These are phyloP conservation scores for Colletotrichum neosansevieriae DNA, from an alignment of 2,329 filamentous ascomycete species.

Conservation along the genomic window DNA sequence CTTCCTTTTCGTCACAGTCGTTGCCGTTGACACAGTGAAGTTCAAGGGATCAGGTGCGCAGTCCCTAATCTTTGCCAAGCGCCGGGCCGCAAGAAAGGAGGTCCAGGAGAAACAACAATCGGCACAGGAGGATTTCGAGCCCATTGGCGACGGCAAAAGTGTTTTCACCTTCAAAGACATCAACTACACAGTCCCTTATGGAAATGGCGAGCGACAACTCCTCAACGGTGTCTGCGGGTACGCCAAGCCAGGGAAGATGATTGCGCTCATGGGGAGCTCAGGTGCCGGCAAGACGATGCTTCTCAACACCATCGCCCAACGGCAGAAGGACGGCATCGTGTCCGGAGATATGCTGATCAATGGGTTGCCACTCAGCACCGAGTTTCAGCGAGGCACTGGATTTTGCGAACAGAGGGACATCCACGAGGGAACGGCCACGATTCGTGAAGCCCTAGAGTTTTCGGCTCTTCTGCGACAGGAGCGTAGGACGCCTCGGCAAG, in stretches of 20 bases:
- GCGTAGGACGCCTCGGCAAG: conserved; percentile 62
- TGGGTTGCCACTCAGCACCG: conserved; percentile 67
- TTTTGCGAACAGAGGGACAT: conserved; percentile 79
- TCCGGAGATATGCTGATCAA: conserved; percentile 75
- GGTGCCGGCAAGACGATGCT: conserved; percentile 88
- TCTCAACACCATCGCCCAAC: conserved; percentile 80
- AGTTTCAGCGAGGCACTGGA: conserved; percentile 75
- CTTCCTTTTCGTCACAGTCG: conserved; percentile 78
- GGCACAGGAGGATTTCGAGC: conserved; percentile 53
- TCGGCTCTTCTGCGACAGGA: conserved; percentile 75
- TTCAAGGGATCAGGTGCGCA: conserved; percentile 54
- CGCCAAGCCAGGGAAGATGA: conserved; percentile 83
- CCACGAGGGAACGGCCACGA: conserved; percentile 74
- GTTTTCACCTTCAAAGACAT: conserved; percentile 80
- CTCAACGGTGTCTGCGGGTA: conserved; percentile 72
- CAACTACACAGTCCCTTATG: conserved; percentile 75
- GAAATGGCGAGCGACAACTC: conserved; percentile 26
- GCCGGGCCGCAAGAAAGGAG: conserved; percentile 40
- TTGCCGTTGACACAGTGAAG: conserved; percentile 76
- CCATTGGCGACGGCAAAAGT: conserved; percentile 68
- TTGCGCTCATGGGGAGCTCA: conserved; percentile 84
- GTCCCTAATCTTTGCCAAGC: conserved; percentile 37
- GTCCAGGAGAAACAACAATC: conserved; percentile 37
- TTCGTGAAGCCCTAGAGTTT: conserved; percentile 76
- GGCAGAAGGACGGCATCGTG: conserved; percentile 73